Conservation (phyloP, 495 filamentous ascomycete genomes). For the Tuber borchii region DNA sequence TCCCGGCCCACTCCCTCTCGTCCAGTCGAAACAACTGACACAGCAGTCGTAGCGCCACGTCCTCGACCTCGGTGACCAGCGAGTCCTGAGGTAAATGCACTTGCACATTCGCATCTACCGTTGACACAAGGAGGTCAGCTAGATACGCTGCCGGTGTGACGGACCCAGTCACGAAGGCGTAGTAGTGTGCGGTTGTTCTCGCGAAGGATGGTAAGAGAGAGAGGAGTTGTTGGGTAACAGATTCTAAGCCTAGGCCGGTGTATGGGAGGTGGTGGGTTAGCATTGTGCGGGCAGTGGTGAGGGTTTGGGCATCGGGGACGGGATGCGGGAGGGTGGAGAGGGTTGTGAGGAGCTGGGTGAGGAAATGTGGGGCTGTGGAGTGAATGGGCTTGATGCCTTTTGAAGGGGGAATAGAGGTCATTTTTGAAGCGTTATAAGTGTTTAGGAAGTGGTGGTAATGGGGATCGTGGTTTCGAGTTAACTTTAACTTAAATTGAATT, state of each 20-base stretch:
- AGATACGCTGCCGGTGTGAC: slow-evolving; percentile 70
- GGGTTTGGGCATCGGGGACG: background rate
- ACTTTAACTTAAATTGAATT: background rate
- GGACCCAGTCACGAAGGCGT: slow-evolving; percentile 83
- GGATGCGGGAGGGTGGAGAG: slow-evolving; percentile 6
- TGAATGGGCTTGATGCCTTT: background rate
- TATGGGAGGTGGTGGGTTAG: slow-evolving; percentile 11
- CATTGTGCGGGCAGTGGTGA: slow-evolving; percentile 14
- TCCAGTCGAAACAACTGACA: slow-evolving; percentile 59
- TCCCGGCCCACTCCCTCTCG: slow-evolving; percentile 49
- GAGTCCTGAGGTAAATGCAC: slow-evolving; percentile 75
- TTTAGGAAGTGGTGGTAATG: background rate
- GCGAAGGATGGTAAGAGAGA: slow-evolving; percentile 29
- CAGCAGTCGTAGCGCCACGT: slow-evolving; percentile 61
- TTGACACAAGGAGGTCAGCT: slow-evolving; percentile 74
- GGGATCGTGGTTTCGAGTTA: background rate
- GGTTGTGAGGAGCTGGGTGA: slow-evolving; percentile 15
- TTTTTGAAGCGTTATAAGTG: background rate
- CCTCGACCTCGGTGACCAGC: slow-evolving; percentile 68
- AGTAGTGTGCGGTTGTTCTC: slow-evolving; percentile 53
- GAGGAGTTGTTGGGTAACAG: slow-evolving; percentile 18
- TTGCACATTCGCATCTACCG: slow-evolving; percentile 75
- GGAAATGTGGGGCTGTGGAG: background rate
- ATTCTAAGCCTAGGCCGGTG: slow-evolving; percentile 10
- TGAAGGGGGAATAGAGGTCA: background rate